phyloP scores from a whole-genome alignment of 2,329 filamentous ascomycete genomes.

The Penicillium hordei region DNA sequence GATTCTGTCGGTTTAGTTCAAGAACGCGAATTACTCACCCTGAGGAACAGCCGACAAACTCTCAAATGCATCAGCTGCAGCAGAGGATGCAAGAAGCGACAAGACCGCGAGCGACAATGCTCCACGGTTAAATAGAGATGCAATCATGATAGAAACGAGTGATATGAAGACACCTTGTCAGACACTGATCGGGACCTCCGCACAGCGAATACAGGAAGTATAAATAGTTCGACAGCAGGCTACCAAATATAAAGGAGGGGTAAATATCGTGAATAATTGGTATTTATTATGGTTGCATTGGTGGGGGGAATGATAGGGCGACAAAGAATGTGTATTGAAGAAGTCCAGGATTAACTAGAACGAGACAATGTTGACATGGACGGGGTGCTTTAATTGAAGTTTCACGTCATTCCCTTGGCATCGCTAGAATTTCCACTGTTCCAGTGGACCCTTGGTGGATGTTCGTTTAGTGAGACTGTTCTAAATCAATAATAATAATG shows the following conservation, averaged over 20 bases:
- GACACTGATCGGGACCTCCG: background rate
- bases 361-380: background rate
- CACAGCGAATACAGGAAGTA: constrained; percentile 5
- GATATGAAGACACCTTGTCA: constrained; percentile 7
- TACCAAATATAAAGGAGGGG: constrained; percentile 12
- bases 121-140: constrained; percentile 26
- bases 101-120: constrained; percentile 33
- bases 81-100: constrained; percentile 31
- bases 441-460: constrained; percentile 2
- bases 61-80: constrained; percentile 37
- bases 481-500: background rate
- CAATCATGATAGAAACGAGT: constrained; percentile 27
- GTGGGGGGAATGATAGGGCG: constrained; percentile 15
- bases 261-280: background rate
- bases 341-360: background rate
- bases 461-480: background rate
- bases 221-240: constrained; percentile 15
- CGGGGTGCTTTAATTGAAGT: background rate
- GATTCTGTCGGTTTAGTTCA: background rate
- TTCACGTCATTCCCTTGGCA: constrained; percentile 6
- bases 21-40: constrained; percentile 24
- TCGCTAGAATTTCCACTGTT: background rate
- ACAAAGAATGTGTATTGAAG: constrained; percentile 5
- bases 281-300: constrained; percentile 31
- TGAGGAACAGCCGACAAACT: constrained; percentile 35